Evolutionary conservation across 2,329 filamentous ascomycete genomes (phyloP), one percentile per base, ranked within the genome.

Genomic region (Tolypocladium guangdongense): DNA sequence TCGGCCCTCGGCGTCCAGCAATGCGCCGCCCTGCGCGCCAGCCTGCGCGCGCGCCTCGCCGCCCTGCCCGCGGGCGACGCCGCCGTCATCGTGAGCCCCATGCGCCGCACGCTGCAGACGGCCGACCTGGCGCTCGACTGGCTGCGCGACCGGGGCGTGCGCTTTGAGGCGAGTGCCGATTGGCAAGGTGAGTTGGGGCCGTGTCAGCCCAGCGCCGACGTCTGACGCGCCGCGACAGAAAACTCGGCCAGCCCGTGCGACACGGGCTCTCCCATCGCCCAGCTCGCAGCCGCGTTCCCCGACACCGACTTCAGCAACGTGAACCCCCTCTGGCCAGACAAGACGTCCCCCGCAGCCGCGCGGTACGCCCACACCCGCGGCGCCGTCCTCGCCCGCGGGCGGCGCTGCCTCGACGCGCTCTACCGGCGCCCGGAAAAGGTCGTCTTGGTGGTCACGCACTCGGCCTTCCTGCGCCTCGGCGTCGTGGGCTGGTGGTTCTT

Each of bases 71-170:
- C 64, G 6, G 64, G 69, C 16, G 66, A 74, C 55, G 63, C 73
- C 3, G 70, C 77, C 32, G 80, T 87, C 52, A 63, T 88, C 35
- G 78, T 80, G 49, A 86, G 82, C 61, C 80, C 84, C 1, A 84
- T 87, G 80, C 71, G 74, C 18, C 74, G 84, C 33, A 86, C 83
- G 2, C 70, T 87, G 33, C 80, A 88, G 66, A 87, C 84, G 2
- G 78, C 83, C 1, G 69, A 77, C 43, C 70, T 78, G 10, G 76
- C 77, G 0, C 69, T 87, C 1, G 76, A 78, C 58, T 85, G 78
- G 74, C 68, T 87, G 47, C 70, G 82, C 49, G 73, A 78, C 22
- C 68, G 66, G 45, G 79, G 78, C 1, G 69, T 83, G 22, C 74
- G 72, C 47, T 72, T 86, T 27, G 67, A 78, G 49, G 77, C 79